Percentiles rank a stretch among this genome's conserved stretches.
Evolutionary conservation across 768 basidiomycete genomes (phyloP).

Genomic region (Ramaria sp.): DNA sequence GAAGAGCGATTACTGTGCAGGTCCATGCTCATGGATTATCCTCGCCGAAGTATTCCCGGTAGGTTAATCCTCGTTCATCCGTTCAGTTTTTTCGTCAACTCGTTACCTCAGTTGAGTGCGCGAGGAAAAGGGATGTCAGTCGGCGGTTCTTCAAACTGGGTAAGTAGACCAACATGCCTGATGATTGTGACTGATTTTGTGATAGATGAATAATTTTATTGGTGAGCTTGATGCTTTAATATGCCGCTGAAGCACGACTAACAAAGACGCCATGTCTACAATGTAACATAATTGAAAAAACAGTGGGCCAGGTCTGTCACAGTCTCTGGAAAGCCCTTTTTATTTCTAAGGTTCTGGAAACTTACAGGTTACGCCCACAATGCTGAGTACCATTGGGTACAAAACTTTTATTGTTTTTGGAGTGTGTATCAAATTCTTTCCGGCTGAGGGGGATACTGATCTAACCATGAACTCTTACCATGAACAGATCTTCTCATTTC

Average conservation of each 20-base stretch:
- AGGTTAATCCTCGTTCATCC: background rate
- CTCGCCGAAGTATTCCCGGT: constrained; percentile 64
- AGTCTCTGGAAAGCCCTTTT: constrained; percentile 1
- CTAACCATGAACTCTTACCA: background rate
- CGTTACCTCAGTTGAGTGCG: constrained; percentile 34
- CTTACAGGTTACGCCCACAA: constrained; percentile 60
- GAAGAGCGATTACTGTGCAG: constrained; percentile 12
- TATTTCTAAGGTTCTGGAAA: constrained; percentile 24
- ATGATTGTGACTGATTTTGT: constrained; percentile 1
- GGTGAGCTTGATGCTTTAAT: constrained; percentile 24
- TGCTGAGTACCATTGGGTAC: constrained; percentile 53
- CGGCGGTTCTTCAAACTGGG: constrained; percentile 69
- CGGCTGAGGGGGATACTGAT: background rate
- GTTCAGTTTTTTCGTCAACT: background rate
- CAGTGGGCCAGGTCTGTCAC: constrained; percentile 9
- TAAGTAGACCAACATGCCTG: constrained; percentile 13
- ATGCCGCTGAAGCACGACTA: background rate
- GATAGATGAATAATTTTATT: constrained; percentile 70
- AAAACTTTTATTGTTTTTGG: constrained; percentile 76
- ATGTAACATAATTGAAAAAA: background rate
- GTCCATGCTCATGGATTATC: constrained; percentile 68
- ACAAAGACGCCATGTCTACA: too few species aligned
- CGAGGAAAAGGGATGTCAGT: constrained; percentile 71
- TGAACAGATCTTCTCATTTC: constrained; percentile 45
- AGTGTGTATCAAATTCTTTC: constrained; percentile 23